A percentile compares a stretch with the other conserved stretches of the same genome.
phyloP scores from a whole-genome alignment of 257 asterid genomes.

The Leonotis leonurus region DNA sequence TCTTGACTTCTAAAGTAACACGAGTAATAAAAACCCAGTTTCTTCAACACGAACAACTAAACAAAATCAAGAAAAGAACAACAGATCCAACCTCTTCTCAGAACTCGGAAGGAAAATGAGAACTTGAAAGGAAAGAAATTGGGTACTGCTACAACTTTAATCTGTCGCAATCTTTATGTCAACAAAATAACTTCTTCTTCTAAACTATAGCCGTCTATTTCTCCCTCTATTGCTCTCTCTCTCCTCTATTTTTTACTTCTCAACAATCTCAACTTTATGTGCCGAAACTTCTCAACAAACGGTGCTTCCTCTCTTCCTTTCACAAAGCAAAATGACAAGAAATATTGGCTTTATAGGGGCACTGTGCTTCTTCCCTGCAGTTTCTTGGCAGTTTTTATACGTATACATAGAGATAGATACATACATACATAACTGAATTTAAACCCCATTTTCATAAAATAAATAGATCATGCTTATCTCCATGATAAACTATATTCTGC shows the following conservation, averaged over 20 bases:
- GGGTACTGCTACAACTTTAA: slow-evolving; percentile 4
- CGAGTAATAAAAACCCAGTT: background rate
- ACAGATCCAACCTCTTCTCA: slow-evolving; percentile 27
- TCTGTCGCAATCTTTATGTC: slow-evolving; percentile 19
- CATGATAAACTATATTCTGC: background rate
- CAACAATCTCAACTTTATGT: slow-evolving; percentile 8
- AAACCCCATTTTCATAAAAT: background rate
- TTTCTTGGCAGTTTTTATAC: slow-evolving; percentile 13
- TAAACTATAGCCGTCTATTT: slow-evolving; percentile 2
- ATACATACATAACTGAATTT: background rate
- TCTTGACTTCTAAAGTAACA: background rate
- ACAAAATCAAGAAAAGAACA: slow-evolving; percentile 5
- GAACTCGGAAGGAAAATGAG: background rate
- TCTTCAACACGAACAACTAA: background rate
- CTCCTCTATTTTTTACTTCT: background rate
- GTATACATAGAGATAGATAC: background rate
- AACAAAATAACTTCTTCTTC: slow-evolving; percentile 6
- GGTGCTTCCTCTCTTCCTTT: slow-evolving; percentile 22
- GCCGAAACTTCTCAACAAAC: slow-evolving; percentile 19
- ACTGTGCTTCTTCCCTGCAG: slow-evolving; percentile 13
- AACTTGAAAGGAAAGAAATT: slow-evolving; percentile 1
- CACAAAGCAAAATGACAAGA: slow-evolving; percentile 28
- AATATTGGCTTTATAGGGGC: slow-evolving; percentile 26
- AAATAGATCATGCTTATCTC: slow-evolving; percentile 10
- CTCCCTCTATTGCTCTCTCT: background rate